Evolutionary conservation across 805 yeast genomes (phyloP), one percentile per base, ranked within the genome.

Genomic region (Candida loeiensis): DNA sequence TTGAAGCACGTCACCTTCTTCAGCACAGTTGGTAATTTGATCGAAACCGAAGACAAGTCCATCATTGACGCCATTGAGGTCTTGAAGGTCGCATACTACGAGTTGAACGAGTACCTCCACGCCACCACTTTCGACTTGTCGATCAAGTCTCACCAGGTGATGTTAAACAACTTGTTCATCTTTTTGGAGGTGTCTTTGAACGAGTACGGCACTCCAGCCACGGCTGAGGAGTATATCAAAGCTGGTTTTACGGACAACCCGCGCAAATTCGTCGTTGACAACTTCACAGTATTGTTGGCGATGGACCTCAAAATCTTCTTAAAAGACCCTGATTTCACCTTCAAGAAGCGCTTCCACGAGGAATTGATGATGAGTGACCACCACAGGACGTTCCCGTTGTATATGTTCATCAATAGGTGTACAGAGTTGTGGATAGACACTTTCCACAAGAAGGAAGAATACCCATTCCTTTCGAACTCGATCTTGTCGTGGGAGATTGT

Each of bases 321-420:
- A 29, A 73, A 72, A 43, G 77, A 74, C 47, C 69, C 80, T 13
- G 78, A 79, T 53, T 68, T 77, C 53, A 63, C 80, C 0, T 82
- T 82, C 61, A 79, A 75, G 45, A 82, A 81, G 58, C 60, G 70
- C 21, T 79, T 73, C 52, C 77, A 74, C 39, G 87, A 83, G 53
- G 86, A 82, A 48, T 62, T 79, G 35, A 65, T 83, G 61, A 80
- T 83, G 69, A 76, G 79, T 35, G 70, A 73, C 40, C 69, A 68
- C 39, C 59, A 64, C 21, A 63, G 70, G 34, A 64, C 73, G 6
- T 76, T 79, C 53, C 82, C 85, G 1, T 54, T 82, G 19, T 67
- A 59, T 44, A 49, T 56, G 38, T 68, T 68, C 44, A 65, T 68
- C 19, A 45, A 55, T 21, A 55, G 55, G 46, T 55, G 60, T 25